Conservation (phyloP, 2,329 filamentous ascomycete species). For the Podosphaera fusca region DNA sequence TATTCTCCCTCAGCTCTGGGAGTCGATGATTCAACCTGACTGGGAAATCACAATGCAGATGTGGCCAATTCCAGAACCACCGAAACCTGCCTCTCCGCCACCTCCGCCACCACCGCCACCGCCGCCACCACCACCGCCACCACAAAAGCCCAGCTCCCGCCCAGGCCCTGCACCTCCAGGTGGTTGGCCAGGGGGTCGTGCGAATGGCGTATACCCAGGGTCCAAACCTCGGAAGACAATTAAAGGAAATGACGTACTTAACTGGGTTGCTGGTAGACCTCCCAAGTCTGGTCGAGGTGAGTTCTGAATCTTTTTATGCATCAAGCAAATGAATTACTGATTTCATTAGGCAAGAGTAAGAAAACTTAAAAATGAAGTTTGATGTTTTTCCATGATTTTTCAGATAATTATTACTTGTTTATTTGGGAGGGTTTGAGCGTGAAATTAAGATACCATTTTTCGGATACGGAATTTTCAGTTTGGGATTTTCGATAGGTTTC, state of each 20-base stretch:
- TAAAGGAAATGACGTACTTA: constrained; percentile 6
- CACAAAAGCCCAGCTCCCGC: constrained; percentile 6
- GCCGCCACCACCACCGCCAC: constrained; percentile 2
- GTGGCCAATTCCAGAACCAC: constrained; percentile 33
- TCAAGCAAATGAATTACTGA: no score
- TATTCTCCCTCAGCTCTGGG: constrained; percentile 62
- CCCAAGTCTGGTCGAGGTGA: constrained; percentile 4
- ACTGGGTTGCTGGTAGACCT: constrained; percentile 12
- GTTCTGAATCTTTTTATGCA: no score
- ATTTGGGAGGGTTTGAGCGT: no score
- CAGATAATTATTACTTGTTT: no score
- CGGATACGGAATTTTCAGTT: no score
- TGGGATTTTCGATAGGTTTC: no score
- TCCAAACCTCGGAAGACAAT: constrained; percentile 2
- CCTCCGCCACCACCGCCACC: constrained; percentile 1
- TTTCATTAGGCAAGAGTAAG: no score
- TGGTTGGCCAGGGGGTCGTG: constrained; percentile 2
- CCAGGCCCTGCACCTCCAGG: constrained; percentile 4
- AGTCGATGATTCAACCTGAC: constrained; percentile 58
- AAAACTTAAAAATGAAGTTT: no score
- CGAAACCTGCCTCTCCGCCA: constrained; percentile 5
- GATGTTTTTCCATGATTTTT: no score
- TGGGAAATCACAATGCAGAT: constrained; percentile 47
- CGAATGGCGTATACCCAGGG: constrained; percentile 2
- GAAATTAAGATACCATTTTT: no score